Evolutionary conservation across 2,329 filamentous ascomycete genomes (phyloP), one percentile per base, ranked within the genome.

Genomic region (Sporothrix luriei): DNA sequence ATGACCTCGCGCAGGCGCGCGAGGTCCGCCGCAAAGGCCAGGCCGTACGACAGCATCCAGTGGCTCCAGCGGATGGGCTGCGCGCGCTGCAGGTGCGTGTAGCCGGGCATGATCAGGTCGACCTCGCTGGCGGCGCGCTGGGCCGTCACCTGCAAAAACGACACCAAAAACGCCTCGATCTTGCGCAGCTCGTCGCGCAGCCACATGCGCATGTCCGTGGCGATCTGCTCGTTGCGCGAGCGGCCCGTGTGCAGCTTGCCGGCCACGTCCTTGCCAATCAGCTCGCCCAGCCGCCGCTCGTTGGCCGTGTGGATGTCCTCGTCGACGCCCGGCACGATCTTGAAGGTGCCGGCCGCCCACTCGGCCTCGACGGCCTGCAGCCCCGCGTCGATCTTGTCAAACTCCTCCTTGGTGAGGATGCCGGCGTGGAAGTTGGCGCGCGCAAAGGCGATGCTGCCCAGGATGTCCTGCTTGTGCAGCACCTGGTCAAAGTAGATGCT

Each of bases 201-300:
- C 93, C 93, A 97, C 78, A 97, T 83, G 72, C 93, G 89, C 91
- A 97, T 94, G 76, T 97, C 93, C 26, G 90, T 94, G 62, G 90
- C 93, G 69, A 97, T 88, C 81, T 97, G 93, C 80, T 97, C 93
- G 77, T 97, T 97, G 75, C 93, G 87, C 78, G 90, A 94, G 67
- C 94, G 90, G 55, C 90, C 90, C 2, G 93, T 97, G 80, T 97
- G 94, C 70, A 97, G 86, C 82, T 97, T 97, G 29, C 94, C 93
- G 0, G 90, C 92, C 70, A 91, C 88, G 33, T 93, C 87, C 79
- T 91, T 94, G 76, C 93, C 92, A 72, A 97, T 94, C 72, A 97
- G 85, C 82, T 97, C 93, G 66, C 91, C 90, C 1, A 92, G 80
- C 2, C 90, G 86, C 68, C 90, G 88, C 80, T 91, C 89, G 74